Evolutionary conservation across 495 filamentous ascomycete species (phyloP).

Genomic region (Bombardia bombarda): DNA sequence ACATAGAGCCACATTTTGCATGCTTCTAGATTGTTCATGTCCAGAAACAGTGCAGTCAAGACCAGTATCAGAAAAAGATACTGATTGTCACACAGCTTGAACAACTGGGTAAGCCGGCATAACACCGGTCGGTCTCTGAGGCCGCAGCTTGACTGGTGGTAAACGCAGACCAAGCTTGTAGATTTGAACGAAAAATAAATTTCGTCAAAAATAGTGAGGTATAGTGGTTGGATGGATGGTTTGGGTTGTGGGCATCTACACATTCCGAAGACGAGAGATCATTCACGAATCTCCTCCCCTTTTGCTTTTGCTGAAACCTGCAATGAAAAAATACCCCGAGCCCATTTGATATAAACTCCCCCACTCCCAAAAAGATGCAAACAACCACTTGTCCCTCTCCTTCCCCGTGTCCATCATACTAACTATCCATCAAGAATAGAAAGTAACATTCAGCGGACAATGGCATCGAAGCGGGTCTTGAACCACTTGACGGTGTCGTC

Average conservation of each 20-base stretch:
- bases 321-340: conserved; percentile 12
- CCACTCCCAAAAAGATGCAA: conserved; percentile 15
- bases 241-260: conserved; percentile 14
- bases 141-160: conserved; percentile 49
- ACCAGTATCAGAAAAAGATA: not conserved
- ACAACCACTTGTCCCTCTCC: conserved; percentile 15
- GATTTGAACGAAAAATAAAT: too few species aligned
- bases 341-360: conserved; percentile 16
- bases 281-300: conserved; percentile 2
- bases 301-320: conserved; percentile 7
- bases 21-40: too few species aligned
- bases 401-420: conserved; percentile 22
- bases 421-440: conserved; percentile 20
- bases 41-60: too few species aligned
- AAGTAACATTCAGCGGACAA: conserved; percentile 65
- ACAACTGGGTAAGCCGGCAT: conserved; percentile 45
- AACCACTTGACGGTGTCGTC: conserved; percentile 97
- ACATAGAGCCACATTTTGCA: too few species aligned
- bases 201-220: too few species aligned
- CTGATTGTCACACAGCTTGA: conserved; percentile 7
- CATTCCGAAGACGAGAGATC: conserved; percentile 9
- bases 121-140: conserved; percentile 55
- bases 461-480: conserved; percentile 99
- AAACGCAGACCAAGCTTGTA: conserved; percentile 35
- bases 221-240: conserved; percentile 21